A percentile compares a stretch with the other conserved stretches of the same genome.
Conservation (phyloP, 495 filamentous ascomycete genomes). For the Xylaria grammica region DNA sequence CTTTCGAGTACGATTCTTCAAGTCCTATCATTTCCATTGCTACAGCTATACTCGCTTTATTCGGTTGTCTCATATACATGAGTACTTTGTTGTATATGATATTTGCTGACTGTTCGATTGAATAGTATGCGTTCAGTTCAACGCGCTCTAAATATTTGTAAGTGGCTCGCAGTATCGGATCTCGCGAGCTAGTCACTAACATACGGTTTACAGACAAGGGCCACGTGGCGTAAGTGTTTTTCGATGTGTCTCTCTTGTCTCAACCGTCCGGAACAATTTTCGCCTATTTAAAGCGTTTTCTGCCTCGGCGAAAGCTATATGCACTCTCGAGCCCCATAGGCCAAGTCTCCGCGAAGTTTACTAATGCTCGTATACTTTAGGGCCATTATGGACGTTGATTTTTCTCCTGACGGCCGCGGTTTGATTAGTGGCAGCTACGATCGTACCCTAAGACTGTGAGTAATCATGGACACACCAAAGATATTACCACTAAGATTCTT, state of each 20-base stretch:
- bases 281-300: not conserved
- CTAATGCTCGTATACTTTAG: conserved; percentile 3
- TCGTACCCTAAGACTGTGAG: conserved; percentile 58
- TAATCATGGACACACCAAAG: conserved; percentile 68
- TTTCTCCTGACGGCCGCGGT: conserved; percentile 91
- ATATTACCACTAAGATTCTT: conserved; percentile 34
- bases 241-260: not conserved
- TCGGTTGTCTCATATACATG: not conserved
- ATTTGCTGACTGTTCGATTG: conserved; percentile 12
- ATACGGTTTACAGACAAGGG: conserved; percentile 64
- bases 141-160: conserved; percentile 23
- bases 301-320: too few relatives aligned
- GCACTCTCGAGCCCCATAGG: not conserved
- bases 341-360: not conserved
- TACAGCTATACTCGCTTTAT: not conserved
- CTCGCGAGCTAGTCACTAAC: conserved; percentile 7
- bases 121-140: conserved; percentile 30
- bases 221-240: conserved; percentile 68
- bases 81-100: not conserved
- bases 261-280: not conserved
- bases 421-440: conserved; percentile 92
- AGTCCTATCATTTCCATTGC: not conserved
- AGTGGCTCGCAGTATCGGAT: not conserved
- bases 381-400: conserved; percentile 96
- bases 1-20: conserved; percentile 20